These are phyloP conservation scores for Verticillium isaacii DNA, from an alignment of 2,329 filamentous ascomycete species.

Conservation along the genomic window DNA sequence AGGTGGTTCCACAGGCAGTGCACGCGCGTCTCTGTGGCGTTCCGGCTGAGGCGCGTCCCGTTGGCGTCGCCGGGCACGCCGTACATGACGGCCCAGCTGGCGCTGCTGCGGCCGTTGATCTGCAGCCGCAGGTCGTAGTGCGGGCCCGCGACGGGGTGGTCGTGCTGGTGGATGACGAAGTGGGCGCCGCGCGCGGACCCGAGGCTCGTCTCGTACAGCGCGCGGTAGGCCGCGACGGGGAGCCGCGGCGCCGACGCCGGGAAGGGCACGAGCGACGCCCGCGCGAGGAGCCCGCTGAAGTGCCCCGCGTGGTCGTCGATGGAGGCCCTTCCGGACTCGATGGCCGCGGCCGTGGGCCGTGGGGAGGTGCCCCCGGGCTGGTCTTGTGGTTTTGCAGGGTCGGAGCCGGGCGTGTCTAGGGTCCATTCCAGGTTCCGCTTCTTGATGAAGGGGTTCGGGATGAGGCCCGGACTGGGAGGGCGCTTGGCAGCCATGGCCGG, in stretches of 20 bases:
- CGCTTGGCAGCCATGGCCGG: constrained; percentile 23
- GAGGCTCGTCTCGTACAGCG: constrained; percentile 29
- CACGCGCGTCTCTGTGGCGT: constrained; percentile 58
- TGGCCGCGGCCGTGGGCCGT: constrained; percentile 23
- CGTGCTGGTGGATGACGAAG: constrained; percentile 70
- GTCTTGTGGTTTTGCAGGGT: constrained; percentile 1
- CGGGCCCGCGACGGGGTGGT: constrained; percentile 63
- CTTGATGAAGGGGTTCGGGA: constrained; percentile 42
- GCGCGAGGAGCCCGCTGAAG: constrained; percentile 28
- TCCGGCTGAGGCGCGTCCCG: constrained; percentile 46
- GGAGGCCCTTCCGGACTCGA: constrained; percentile 33
- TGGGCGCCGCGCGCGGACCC: constrained; percentile 36
- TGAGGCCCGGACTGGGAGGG: constrained; percentile 25
- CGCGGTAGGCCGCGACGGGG: constrained; percentile 25
- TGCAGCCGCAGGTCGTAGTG: constrained; percentile 69
- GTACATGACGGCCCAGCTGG: constrained; percentile 63
- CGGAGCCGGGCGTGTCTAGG: constrained; percentile 18
- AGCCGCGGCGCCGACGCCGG: constrained; percentile 22
- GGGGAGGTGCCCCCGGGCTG: constrained; percentile 3
- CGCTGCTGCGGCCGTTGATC: constrained; percentile 62
- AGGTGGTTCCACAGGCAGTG: constrained; percentile 61
- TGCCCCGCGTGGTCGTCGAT: constrained; percentile 33
- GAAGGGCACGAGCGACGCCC: constrained; percentile 17
- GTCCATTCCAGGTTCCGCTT: constrained; percentile 40
- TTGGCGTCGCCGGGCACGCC: constrained; percentile 56